These are phyloP conservation scores for Cercospora nicotianae DNA, from an alignment of 2,329 filamentous ascomycete genomes.

Conservation along the genomic window DNA sequence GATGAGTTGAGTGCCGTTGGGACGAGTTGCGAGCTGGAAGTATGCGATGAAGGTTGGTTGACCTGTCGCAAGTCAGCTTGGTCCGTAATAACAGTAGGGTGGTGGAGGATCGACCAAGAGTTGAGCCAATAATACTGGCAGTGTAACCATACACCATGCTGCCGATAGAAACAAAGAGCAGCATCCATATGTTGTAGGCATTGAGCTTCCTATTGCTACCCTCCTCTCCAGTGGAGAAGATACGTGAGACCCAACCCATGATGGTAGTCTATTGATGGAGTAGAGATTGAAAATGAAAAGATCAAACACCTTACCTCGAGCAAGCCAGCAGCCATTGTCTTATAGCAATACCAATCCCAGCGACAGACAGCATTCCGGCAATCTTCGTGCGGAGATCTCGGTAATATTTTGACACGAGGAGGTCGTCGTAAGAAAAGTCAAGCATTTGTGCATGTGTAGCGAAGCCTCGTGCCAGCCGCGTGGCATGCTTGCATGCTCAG, in stretches of 20 bases:
- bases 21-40: constrained; percentile 27
- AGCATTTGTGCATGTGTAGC: neutral
- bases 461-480: constrained; percentile 1
- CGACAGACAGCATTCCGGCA: neutral
- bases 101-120: constrained; percentile 15
- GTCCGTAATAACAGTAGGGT: neutral
- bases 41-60: constrained; percentile 29
- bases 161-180: constrained; percentile 25
- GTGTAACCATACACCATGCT: constrained; percentile 24
- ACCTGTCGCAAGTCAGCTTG: constrained; percentile 8
- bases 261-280: neutral
- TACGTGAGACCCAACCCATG: constrained; percentile 8
- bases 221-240: constrained; percentile 9
- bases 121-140: constrained; percentile 26
- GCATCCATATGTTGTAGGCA: constrained; percentile 25
- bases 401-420: neutral
- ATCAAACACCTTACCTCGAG: neutral
- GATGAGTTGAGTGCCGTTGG: constrained; percentile 24
- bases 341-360: neutral
- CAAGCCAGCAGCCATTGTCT: neutral
- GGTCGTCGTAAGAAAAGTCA: neutral
- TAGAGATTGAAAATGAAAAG: neutral
- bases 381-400: neutral
- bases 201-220: constrained; percentile 11
- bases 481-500: neutral